phyloP scores from a whole-genome alignment of 83 land plant species.

The Thuja plicata region DNA sequence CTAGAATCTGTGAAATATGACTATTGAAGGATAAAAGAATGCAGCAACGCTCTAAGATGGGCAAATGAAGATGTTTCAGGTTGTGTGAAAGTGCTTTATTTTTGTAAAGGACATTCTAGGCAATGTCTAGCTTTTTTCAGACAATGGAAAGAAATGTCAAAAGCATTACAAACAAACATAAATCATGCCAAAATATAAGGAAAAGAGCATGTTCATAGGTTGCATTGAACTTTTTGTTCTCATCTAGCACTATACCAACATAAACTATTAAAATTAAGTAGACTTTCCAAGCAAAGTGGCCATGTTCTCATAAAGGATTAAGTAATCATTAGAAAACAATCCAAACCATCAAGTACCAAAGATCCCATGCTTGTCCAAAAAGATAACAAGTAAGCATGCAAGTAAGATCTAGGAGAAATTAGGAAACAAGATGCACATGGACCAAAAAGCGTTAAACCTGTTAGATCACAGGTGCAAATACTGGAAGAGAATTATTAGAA shows the following conservation, averaged over 20 bases:
- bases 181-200: background rate
- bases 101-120: background rate
- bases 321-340: background rate
- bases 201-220: background rate
- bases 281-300: background rate
- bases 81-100: too few relatives aligned
- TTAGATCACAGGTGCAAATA: background rate
- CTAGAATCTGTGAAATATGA: background rate
- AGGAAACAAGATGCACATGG: background rate
- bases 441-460: background rate
- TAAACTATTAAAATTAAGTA: background rate
- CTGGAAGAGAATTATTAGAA: background rate
- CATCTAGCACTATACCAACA: background rate
- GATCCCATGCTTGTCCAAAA: background rate
- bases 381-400: background rate
- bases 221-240: background rate
- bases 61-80: background rate
- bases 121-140: background rate
- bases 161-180: background rate
- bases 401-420: background rate
- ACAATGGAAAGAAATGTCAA: background rate
- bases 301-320: background rate
- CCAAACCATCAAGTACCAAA: background rate
- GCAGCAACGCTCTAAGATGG: background rate
- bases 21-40: background rate